Conservation (phyloP, 2,329 filamentous ascomycete species). For the Mariannaea elegans region DNA sequence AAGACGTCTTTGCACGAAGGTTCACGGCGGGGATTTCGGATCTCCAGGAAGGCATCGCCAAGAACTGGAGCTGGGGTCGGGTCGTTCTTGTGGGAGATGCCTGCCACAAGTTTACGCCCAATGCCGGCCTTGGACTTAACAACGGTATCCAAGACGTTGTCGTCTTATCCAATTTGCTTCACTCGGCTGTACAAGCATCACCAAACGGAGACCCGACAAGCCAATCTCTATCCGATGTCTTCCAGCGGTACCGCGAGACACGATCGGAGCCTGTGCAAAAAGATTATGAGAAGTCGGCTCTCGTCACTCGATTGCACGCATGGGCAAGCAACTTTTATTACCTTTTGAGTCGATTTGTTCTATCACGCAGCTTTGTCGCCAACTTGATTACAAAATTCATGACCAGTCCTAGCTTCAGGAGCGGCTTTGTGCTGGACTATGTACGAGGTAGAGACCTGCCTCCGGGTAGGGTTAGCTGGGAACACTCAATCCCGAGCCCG, state of each 20-base stretch:
- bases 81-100: slow-evolving; percentile 47
- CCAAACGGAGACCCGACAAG: neutral
- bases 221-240: slow-evolving; percentile 18
- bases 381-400: slow-evolving; percentile 14
- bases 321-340: slow-evolving; percentile 39
- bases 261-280: slow-evolving; percentile 21
- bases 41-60: slow-evolving; percentile 45
- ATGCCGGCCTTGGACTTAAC: slow-evolving; percentile 44
- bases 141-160: slow-evolving; percentile 18
- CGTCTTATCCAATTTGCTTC: slow-evolving; percentile 5
- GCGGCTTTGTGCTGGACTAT: slow-evolving; percentile 32
- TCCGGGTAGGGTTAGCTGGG: slow-evolving; percentile 5
- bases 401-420: slow-evolving; percentile 19
- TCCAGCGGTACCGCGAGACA: slow-evolving; percentile 31
- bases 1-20: neutral
- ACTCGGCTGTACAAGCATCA: too few species aligned
- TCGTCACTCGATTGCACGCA: slow-evolving; percentile 35
- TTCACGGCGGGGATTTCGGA: slow-evolving; percentile 35
- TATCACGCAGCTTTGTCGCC: slow-evolving; percentile 17
- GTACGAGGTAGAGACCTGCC: slow-evolving; percentile 14
- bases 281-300: slow-evolving; percentile 26
- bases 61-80: slow-evolving; percentile 39
- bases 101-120: slow-evolving; percentile 47
- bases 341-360: slow-evolving; percentile 32
- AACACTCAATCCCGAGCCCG: slow-evolving; percentile 1